Base-by-base conservation (phyloP, 331 rosid genomes). In the Pyracantha coccinea region DNA sequence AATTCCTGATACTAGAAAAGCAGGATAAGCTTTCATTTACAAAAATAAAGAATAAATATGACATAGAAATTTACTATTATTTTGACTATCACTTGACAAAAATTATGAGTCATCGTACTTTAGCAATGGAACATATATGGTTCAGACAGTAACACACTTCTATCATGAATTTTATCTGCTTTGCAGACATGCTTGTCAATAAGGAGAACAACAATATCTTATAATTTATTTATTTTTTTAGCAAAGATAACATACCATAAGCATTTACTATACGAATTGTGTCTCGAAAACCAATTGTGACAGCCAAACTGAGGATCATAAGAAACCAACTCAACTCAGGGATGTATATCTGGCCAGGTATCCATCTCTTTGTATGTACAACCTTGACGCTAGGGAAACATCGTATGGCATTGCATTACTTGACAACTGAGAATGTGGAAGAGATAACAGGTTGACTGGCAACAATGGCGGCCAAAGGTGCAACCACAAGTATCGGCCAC, bases 261-360 rank as follows among this genome's bases (percentile, higher is more conserved):
- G 95, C 93, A 79, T 84, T 79, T 80, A 88, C 97, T 65, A 87
- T 89, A 58, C 23, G 76, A 74, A 59, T 83, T 64, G 80, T 77
- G 83, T 90, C 85, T 71, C 78, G 89, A 72, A 90, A 85, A 57
- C 93, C 88, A 61, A 89, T 63, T 35, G 89, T 88, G 83, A 89
- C 89, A 72, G 80, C 90, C 76, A 94, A 82, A 89, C 90, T 83
- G 83, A 90, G 84, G 81, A 94, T 61, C 97, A 94, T 75, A 73
- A 94, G 93, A 74, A 85, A 68, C 97, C 99, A 94, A 75, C 92
- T 94, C 70, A 94, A 85, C 88, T 94, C 99, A 17, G 99, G 99
- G 81, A 94, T 89, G 72, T 87, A 94, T 50, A 86, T 78, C 88
- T 94, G 99, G 52, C 96, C 97, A 73, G 66, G 84, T 75, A 94